Percentiles rank a stretch among this genome's conserved stretches.
These are phyloP conservation scores for Hirschfeldia incana DNA, from an alignment of 345 rosid genomes.

Conservation along the genomic window DNA sequence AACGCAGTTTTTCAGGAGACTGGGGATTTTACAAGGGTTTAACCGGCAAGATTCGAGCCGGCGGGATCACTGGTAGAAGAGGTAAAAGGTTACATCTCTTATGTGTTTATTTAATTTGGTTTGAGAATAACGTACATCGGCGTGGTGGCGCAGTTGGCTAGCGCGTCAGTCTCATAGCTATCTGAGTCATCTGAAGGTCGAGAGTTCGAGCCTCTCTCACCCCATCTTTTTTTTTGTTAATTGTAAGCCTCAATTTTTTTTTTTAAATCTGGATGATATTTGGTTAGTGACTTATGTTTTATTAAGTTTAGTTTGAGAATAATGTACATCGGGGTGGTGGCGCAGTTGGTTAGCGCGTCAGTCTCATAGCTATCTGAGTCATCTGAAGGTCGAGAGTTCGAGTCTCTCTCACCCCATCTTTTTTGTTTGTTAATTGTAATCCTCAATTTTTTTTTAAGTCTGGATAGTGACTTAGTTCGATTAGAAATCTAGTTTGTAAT, in stretches of 20 bases:
- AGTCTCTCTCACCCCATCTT: constrained; percentile 86
- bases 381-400: constrained; percentile 96
- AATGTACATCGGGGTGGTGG: constrained; percentile 8
- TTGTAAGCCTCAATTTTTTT: too few species aligned
- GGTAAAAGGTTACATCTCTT: too few species aligned
- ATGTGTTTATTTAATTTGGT: too few species aligned
- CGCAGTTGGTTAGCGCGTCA: constrained; percentile 96
- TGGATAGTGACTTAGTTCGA: too few species aligned
- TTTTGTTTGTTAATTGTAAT: neutral
- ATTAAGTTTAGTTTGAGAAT: too few species aligned
- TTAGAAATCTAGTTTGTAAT: too few species aligned
- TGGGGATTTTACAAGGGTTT: constrained; percentile 26
- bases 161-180: constrained; percentile 91
- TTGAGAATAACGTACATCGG: too few species aligned
- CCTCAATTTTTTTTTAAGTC: too few species aligned
- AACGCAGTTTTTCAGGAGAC: neutral
- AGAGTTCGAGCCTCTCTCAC: constrained; percentile 96
- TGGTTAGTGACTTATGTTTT: too few species aligned
- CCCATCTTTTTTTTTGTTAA: constrained; percentile 41
- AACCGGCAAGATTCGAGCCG: neutral
- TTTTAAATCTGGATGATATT: too few species aligned
- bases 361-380: constrained; percentile 76
- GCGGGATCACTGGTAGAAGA: too few species aligned
- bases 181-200: constrained; percentile 83
- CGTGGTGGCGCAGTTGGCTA: constrained; percentile 80